A percentile compares a stretch with the other conserved stretches of the same genome.
These are phyloP conservation scores for Madurella mycetomatis DNA, from an alignment of 2,329 filamentous ascomycete genomes.

Conservation along the genomic window DNA sequence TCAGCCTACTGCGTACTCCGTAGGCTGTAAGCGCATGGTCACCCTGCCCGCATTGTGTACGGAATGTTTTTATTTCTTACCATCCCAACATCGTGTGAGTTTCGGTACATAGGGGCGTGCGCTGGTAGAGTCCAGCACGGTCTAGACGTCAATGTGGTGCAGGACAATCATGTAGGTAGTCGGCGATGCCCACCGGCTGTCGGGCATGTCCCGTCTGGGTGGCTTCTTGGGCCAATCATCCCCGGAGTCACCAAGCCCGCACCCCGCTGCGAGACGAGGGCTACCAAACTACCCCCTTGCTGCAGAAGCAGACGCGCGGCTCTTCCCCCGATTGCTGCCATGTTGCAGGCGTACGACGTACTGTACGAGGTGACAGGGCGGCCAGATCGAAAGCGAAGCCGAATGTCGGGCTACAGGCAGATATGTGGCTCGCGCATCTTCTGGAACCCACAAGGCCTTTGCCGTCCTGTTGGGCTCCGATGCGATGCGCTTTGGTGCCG, in stretches of 20 bases:
- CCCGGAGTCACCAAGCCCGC: not conserved
- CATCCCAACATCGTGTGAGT: too few relatives aligned
- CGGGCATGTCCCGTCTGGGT: not conserved
- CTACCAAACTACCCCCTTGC: not conserved
- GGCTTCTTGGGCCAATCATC: not conserved
- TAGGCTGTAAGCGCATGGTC: too few relatives aligned
- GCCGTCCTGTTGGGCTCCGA: not conserved
- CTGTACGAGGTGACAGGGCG: slow-evolving; percentile 5
- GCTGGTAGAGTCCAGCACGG: too few relatives aligned
- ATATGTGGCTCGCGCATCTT: not conserved
- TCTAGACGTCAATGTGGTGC: too few relatives aligned
- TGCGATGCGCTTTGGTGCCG: not conserved
- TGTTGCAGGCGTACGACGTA: not conserved
- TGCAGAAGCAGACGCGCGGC: slow-evolving; percentile 9
- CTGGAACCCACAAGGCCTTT: not conserved
- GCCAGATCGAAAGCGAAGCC: slow-evolving; percentile 6
- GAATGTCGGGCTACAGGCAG: not conserved
- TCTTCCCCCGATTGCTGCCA: slow-evolving; percentile 8
- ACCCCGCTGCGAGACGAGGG: not conserved
- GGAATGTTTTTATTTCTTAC: too few relatives aligned
- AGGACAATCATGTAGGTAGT: too few relatives aligned
- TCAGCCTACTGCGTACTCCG: too few relatives aligned
- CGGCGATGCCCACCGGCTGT: not conserved
- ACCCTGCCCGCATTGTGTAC: too few relatives aligned
- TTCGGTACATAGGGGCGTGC: too few relatives aligned